These are phyloP conservation scores for Pseudogymnoascus sp. DNA, from an alignment of 2,329 filamentous ascomycete genomes.

Conservation along the genomic window DNA sequence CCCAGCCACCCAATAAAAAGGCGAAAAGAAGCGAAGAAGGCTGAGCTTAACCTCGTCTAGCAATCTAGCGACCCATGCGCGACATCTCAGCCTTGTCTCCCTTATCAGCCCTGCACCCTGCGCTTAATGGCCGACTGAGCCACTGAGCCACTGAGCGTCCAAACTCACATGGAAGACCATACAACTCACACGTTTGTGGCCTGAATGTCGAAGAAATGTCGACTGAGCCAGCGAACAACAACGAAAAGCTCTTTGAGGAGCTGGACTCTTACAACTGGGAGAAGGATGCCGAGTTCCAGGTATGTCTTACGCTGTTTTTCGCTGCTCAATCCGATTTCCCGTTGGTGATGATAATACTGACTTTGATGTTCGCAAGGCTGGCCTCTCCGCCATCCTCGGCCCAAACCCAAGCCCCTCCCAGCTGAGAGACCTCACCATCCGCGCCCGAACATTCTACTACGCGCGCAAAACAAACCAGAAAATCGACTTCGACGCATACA, in stretches of 20 bases:
- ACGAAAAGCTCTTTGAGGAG: constrained; percentile 46
- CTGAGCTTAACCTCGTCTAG: background rate
- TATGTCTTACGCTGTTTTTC: constrained; percentile 23
- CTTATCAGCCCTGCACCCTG: constrained; percentile 8
- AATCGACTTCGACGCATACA: constrained; percentile 63
- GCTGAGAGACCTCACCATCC: constrained; percentile 50
- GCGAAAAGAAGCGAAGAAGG: background rate
- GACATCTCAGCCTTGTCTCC: constrained; percentile 11
- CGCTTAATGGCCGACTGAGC: background rate
- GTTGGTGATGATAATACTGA: constrained; percentile 5
- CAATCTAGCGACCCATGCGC: background rate
- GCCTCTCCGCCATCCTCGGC: constrained; percentile 58
- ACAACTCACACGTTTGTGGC: background rate
- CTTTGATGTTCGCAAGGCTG: constrained; percentile 36
- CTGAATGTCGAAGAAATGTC: constrained; percentile 1
- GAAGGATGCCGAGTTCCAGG: constrained; percentile 61
- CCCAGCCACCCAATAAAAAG: constrained; percentile 3
- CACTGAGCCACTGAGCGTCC: background rate
- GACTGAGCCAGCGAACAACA: constrained; percentile 18
- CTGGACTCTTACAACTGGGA: constrained; percentile 63
- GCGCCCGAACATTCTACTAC: constrained; percentile 66
- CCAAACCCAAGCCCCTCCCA: constrained; percentile 47
- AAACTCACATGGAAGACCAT: background rate
- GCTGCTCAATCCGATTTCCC: background rate
- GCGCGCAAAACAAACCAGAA: constrained; percentile 38